phyloP scores from a whole-genome alignment of 2,329 filamentous ascomycete genomes.

The Shiraia bambusicola region DNA sequence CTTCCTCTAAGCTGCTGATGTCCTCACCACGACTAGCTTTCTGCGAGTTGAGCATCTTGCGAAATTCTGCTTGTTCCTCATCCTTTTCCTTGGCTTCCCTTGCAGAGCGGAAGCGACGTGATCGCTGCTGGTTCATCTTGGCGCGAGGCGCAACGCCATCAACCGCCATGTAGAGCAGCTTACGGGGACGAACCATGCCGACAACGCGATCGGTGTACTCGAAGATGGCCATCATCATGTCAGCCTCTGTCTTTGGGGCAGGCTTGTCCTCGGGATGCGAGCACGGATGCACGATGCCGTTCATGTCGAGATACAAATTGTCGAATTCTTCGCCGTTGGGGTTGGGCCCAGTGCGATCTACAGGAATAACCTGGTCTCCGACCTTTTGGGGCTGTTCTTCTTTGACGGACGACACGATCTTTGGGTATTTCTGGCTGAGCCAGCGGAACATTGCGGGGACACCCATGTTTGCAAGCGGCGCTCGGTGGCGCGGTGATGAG shows the following conservation, averaged over 20 bases:
- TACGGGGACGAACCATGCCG: conserved; percentile 96
- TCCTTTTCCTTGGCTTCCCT: conserved; percentile 95
- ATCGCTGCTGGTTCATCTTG: conserved; percentile 99
- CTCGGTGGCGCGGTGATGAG: conserved; percentile 19
- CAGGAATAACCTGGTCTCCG: conserved; percentile 79
- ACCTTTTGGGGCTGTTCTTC: conserved; percentile 82
- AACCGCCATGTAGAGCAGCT: conserved; percentile 95
- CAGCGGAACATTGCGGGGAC: conserved; percentile 94
- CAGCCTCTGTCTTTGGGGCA: conserved; percentile 88
- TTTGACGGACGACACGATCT: conserved; percentile 89
- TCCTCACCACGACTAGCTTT: conserved; percentile 55
- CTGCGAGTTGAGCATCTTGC: conserved; percentile 80
- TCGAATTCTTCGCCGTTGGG: conserved; percentile 98
- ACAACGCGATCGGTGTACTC: conserved; percentile 98
- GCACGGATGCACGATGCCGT: conserved; percentile 98
- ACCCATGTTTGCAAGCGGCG: conserved; percentile 65
- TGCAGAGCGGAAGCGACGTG: conserved; percentile 88
- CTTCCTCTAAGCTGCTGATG: conserved; percentile 62
- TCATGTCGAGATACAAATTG: conserved; percentile 98
- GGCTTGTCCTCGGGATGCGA: conserved; percentile 94
- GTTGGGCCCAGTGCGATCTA: conserved; percentile 82
- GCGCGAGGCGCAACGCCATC: conserved; percentile 96
- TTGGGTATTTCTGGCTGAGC: conserved; percentile 95
- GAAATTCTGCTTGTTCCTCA: conserved; percentile 82
- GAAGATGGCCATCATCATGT: conserved; percentile 99